Percentiles rank a stretch among this genome's conserved stretches.
phyloP scores from a whole-genome alignment of 139 green algal genomes.

The Desmodesmus armatus region DNA sequence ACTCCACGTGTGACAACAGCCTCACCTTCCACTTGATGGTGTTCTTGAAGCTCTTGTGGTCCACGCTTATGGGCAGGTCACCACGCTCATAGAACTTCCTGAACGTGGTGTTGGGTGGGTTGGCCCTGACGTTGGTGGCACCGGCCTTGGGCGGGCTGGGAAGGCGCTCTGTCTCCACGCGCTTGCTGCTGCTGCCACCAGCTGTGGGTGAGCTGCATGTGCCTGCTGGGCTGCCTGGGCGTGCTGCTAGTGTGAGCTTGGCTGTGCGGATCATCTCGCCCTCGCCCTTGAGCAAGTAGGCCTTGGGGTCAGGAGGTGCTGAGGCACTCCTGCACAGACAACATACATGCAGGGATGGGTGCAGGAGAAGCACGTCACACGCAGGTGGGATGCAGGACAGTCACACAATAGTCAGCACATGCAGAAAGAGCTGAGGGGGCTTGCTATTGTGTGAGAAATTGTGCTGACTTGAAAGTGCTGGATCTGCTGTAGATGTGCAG shows the following conservation, averaged over 20 bases:
- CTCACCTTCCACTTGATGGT: constrained; percentile 80
- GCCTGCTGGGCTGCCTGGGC: neutral
- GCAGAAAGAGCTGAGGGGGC: neutral
- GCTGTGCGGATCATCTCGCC: constrained; percentile 44
- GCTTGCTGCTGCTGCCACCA: neutral
- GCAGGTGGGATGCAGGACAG: neutral
- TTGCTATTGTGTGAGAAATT: neutral
- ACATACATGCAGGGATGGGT: too few species aligned
- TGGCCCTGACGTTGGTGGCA: constrained; percentile 62
- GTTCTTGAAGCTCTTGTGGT: constrained; percentile 81
- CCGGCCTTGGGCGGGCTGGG: constrained; percentile 50
- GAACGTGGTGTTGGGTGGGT: constrained; percentile 83
- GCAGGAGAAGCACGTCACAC: neutral
- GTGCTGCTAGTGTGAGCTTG: constrained; percentile 15
- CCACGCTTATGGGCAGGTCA: constrained; percentile 80
- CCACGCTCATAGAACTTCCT: constrained; percentile 82
- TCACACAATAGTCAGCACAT: neutral
- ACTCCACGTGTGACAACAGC: too few species aligned
- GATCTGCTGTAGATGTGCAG: too few species aligned
- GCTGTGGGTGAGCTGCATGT: neutral
- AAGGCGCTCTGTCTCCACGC: neutral
- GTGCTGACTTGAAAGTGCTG: too few species aligned
- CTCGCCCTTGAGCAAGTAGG: constrained; percentile 75
- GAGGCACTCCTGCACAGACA: constrained; percentile 49
- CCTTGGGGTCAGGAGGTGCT: constrained; percentile 63